Evolutionary conservation across 2,329 filamentous ascomycete species (phyloP).

Genomic region (Stemphylium vesicarium): DNA sequence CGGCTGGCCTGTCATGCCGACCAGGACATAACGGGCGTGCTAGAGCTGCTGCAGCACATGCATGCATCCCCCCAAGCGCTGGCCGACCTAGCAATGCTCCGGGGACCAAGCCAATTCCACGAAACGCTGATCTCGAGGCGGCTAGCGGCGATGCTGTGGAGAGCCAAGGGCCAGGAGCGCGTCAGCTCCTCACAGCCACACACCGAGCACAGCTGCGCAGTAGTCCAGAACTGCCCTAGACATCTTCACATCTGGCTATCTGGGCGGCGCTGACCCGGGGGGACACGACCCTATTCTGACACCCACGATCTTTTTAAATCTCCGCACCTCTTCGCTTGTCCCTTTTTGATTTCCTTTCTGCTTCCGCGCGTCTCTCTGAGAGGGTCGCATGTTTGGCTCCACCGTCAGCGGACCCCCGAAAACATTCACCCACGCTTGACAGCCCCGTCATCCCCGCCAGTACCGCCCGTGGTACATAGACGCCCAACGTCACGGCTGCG

Average conservation of each 20-base stretch:
- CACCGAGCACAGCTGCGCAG: slow-evolving; percentile 7
- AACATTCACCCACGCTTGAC: slow-evolving; percentile 5
- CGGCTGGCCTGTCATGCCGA: not conserved
- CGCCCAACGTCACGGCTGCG: not conserved
- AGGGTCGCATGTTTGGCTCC: slow-evolving; percentile 36
- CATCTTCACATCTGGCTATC: slow-evolving; percentile 12
- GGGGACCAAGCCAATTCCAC: slow-evolving; percentile 7
- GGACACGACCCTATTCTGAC: slow-evolving; percentile 12
- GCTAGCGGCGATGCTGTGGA: slow-evolving; percentile 20
- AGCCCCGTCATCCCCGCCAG: slow-evolving; percentile 11
- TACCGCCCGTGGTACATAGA: slow-evolving; percentile 10
- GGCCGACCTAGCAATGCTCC: slow-evolving; percentile 8
- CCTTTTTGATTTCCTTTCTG: slow-evolving; percentile 23
- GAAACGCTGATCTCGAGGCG: slow-evolving; percentile 16
- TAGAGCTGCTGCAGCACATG: slow-evolving; percentile 2
- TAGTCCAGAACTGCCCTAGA: slow-evolving; percentile 8
- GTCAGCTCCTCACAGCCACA: slow-evolving; percentile 25
- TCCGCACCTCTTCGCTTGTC: not conserved
- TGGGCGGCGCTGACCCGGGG: slow-evolving; percentile 20
- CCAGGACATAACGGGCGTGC: not conserved
- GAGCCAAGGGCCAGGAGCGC: slow-evolving; percentile 19
- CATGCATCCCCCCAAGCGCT: not conserved
- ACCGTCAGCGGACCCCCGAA: slow-evolving; percentile 20
- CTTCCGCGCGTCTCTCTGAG: slow-evolving; percentile 34
- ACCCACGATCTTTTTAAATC: slow-evolving; percentile 15